A percentile compares a stretch with the other conserved stretches of the same genome.
phyloP scores from a whole-genome alignment of 2,329 filamentous ascomycete genomes.

The Chaetothyriales sp. region DNA sequence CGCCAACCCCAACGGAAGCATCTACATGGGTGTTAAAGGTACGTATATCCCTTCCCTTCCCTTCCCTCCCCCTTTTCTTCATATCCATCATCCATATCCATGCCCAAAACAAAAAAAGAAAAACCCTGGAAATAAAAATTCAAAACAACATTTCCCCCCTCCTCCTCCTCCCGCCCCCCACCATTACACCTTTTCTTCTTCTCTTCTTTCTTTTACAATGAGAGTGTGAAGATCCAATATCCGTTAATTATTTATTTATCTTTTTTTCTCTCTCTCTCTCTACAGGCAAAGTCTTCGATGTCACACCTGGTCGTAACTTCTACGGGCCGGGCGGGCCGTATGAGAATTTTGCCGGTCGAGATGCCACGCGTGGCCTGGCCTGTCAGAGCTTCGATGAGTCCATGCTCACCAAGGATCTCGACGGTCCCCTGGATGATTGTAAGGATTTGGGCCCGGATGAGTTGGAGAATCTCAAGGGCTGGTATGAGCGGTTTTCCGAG shows the following conservation, averaged over 20 bases:
- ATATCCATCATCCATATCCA: too few relatives aligned
- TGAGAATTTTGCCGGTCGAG: slow-evolving; percentile 85
- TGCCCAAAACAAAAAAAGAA: too few relatives aligned
- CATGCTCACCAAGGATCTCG: slow-evolving; percentile 83
- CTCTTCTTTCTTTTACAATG: too few relatives aligned
- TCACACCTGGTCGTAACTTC: slow-evolving; percentile 73
- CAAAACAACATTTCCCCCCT: too few relatives aligned
- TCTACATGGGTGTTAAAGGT: background rate
- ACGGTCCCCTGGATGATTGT: slow-evolving; percentile 65
- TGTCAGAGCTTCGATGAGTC: slow-evolving; percentile 86
- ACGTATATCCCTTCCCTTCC: background rate
- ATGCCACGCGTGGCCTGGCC: slow-evolving; percentile 76
- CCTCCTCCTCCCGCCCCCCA: too few relatives aligned
- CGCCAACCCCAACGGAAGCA: background rate
- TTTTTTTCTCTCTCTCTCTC: slow-evolving; percentile 46
- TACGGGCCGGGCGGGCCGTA: slow-evolving; percentile 94
- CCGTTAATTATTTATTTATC: slow-evolving; percentile 36
- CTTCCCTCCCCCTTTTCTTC: background rate
- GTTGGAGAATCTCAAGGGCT: slow-evolving; percentile 68
- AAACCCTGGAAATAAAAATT: too few relatives aligned
- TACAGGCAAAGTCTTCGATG: slow-evolving; percentile 80
- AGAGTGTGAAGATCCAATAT: too few relatives aligned
- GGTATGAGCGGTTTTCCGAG: slow-evolving; percentile 84
- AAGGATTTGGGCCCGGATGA: slow-evolving; percentile 58
- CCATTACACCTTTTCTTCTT: too few relatives aligned